Base-by-base conservation (phyloP, 139 green algal species). In the Spirogloea muscicola region DNA sequence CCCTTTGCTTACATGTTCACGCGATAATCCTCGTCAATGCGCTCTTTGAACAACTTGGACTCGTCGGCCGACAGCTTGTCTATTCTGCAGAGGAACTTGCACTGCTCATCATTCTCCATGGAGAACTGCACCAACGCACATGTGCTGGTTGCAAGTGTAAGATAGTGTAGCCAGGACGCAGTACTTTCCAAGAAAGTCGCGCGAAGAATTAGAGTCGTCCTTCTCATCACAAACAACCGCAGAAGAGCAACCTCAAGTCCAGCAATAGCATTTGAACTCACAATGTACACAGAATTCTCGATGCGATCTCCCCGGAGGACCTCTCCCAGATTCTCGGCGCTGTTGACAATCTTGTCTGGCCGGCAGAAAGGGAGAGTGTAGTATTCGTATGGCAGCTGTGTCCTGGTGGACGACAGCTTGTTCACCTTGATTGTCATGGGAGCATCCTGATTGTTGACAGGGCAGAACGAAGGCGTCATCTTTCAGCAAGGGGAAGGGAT, bases 241-340 rank as follows among this genome's bases (percentile, higher is more conserved):
- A 31, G 25, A 61, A 18, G 18, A 66, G 18, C 7, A 9, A 58
- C 31, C 59, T 25, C 36, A 65, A 1, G 7, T 29, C 33, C 49
- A 68, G 59, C 49, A 68, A 31, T 1, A 25, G 25, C 6, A 5
- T 43, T 68, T 5, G 33, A 27, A 31, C 74, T 60, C 7, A 82
- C 75, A 39, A 67, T 29, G 67, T 98, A 99, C n/a, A 89, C 69
- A 0, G 92, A 98, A 84, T 96, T 98, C 58, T 96, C 89, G 51
- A 99, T 99, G 33, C 95, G 77, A 85, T 99, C 95, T 16, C 95
- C 95, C 0, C 95, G 86, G 81, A 99, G 82, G 41, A 98, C 90
- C 84, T 99, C 94, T 2, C 95, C 95, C 49, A 98, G 81, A 83
- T 97, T 98, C 66, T 97, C 94, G 7, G 94, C 90, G 44, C 81